Base-by-base conservation (phyloP, 2,329 filamentous ascomycete genomes). In the Sclerotinia spermophila region DNA sequence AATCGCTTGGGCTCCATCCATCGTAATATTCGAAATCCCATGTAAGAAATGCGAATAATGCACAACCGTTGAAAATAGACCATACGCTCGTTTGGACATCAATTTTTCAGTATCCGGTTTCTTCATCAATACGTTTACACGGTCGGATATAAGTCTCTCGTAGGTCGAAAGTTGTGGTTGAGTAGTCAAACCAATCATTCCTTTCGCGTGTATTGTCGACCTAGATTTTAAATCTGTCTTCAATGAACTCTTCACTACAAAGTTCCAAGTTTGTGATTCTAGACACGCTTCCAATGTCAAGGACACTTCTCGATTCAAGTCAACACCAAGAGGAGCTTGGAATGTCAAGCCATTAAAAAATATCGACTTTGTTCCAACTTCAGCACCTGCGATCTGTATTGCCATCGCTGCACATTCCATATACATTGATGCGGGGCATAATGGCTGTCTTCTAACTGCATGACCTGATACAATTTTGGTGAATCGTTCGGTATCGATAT, bases 381-480 rank as follows among this genome's bases (percentile, higher is more conserved):
- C 40, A 19, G 30, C 58, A 64, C 44, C 33, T 5, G 44, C 33
- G 30, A 64, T 62, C 17, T 62, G 33, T 2, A 61, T 11, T 27
- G 67, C 58, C 59, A 62, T 55, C 38, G 44, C 67, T 53, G 44
- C 67, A 21, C 45, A 69, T 27, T 69, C 67, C 59, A 69, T 48
- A 30, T 69, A 69, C 38, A 64, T 40, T 11, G 67, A 69, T 30
- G 66, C 66, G 8, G 66, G 66, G 19, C 66, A 68, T 38, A 68
- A 38, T 45, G 51, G 38, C 17, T 42, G 42, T 27, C 21, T 40
- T n/a, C 53, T 33, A 2, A 58, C 66, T 33, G 40, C 53, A 51
- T 68, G 66, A 27, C 66, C 66, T 5, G 53, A 42, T 15, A 60
- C 55, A n/a, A 68, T 45, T 44, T 10, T n/a, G 6, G 11, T n/a